Conservation (phyloP, 768 basidiomycete species). For the Rhodotorula toruloides region DNA sequence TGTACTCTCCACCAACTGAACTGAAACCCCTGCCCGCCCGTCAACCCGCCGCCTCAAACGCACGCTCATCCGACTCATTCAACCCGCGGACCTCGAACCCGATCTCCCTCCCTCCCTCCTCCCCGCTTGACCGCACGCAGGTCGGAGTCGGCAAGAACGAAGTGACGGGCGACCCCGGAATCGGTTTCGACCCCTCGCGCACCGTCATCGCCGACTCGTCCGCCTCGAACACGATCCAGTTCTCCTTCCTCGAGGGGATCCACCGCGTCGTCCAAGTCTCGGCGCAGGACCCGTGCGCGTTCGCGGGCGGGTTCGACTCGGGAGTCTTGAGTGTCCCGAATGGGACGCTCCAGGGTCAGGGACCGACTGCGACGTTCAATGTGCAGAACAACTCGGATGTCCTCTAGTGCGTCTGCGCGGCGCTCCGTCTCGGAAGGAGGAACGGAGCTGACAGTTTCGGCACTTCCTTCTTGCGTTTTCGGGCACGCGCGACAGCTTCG, state of each 20-base stretch:
- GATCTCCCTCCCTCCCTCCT: not conserved
- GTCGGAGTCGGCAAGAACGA: slow-evolving; percentile 31
- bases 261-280: slow-evolving; percentile 29
- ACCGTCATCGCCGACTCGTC: not conserved
- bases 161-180: slow-evolving; percentile 13
- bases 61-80: not conserved
- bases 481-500: slow-evolving; percentile 9
- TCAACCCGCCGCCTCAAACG: not conserved
- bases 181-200: slow-evolving; percentile 27
- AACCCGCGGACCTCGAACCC: too few species aligned
- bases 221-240: not conserved
- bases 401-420: slow-evolving; percentile 2
- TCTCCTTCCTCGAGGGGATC: slow-evolving; percentile 6
- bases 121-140: not conserved
- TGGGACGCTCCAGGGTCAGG: slow-evolving; percentile 5
- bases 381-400: slow-evolving; percentile 19
- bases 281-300: slow-evolving; percentile 9
- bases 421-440: too few species aligned
- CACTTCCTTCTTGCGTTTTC: not conserved
- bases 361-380: slow-evolving; percentile 9
- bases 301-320: slow-evolving; percentile 11
- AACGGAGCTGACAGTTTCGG: not conserved
- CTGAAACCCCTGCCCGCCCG: slow-evolving; percentile 8
- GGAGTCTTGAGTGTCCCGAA: not conserved
- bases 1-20: too few species aligned